Conservation (phyloP, 2,329 filamentous ascomycete species). For the Drechslerella dactyloides region DNA sequence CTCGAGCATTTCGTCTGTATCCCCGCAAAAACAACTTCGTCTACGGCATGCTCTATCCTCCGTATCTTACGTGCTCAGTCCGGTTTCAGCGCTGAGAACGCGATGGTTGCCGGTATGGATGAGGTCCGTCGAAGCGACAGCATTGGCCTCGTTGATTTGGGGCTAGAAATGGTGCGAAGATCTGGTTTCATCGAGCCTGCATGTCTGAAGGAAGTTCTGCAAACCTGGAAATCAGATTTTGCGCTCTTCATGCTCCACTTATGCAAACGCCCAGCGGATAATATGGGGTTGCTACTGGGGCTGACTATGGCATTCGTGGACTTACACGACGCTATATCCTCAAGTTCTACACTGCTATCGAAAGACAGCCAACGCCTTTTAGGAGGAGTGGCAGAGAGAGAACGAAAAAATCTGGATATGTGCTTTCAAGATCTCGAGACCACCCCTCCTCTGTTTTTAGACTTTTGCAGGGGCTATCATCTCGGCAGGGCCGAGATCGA, state of each 20-base stretch:
- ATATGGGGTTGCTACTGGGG: constrained; percentile 15
- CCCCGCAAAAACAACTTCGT: constrained; percentile 57
- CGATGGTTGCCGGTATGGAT: constrained; percentile 58
- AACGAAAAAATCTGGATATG: constrained; percentile 18
- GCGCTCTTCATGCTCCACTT: constrained; percentile 28
- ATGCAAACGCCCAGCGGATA: constrained; percentile 22
- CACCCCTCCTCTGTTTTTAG: constrained; percentile 20
- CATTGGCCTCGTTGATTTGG: constrained; percentile 16
- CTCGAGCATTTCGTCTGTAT: constrained; percentile 58
- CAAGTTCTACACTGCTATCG: constrained; percentile 3
- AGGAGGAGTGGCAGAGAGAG: constrained; percentile 9
- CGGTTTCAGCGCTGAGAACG: constrained; percentile 58
- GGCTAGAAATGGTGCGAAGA: constrained; percentile 14
- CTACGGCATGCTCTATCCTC: constrained; percentile 57
- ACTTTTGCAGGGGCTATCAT: constrained; percentile 30
- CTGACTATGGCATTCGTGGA: constrained; percentile 26
- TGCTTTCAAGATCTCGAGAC: constrained; percentile 17
- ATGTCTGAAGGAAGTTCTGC: constrained; percentile 19
- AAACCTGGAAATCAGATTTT: constrained; percentile 27
- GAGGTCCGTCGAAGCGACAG: constrained; percentile 54
- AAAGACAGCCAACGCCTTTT: constrained; percentile 6
- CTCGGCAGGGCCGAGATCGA: constrained; percentile 22
- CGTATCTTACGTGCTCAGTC: constrained; percentile 59
- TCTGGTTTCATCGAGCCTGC: constrained; percentile 12
- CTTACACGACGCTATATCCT: constrained; percentile 18